These are phyloP conservation scores for Brassica napus DNA, from an alignment of 345 rosid genomes.

Conservation along the genomic window DNA sequence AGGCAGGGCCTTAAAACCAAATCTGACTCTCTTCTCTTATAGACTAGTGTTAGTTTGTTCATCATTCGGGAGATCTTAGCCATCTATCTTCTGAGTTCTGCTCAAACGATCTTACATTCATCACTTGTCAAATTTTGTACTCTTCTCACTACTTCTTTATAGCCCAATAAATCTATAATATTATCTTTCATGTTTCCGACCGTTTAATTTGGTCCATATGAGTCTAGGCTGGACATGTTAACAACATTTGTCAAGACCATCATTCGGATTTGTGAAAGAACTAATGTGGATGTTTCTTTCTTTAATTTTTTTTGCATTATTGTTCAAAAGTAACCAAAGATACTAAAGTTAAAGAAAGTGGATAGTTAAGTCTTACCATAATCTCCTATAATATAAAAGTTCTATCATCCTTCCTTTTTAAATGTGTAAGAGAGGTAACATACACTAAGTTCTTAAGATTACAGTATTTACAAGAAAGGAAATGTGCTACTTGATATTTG, in stretches of 20 bases:
- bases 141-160: neutral
- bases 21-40: conserved; percentile 14
- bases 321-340: neutral
- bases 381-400: neutral
- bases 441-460: neutral
- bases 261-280: neutral
- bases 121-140: conserved; percentile 21
- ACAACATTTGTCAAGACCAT: neutral
- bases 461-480: neutral
- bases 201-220: neutral
- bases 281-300: neutral
- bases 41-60: conserved; percentile 34
- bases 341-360: neutral
- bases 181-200: neutral
- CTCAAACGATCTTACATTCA: neutral
- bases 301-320: neutral
- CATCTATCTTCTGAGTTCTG: neutral
- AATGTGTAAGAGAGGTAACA: neutral
- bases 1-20: conserved; percentile 40
- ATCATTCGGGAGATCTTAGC: conserved; percentile 4
- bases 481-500: neutral
- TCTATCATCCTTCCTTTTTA: neutral
- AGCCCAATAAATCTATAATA: conserved; percentile 23
- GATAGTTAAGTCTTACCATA: neutral
- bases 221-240: neutral